phyloP scores from a whole-genome alignment of 768 basidiomycete genomes.

The Pisolithus albus region DNA sequence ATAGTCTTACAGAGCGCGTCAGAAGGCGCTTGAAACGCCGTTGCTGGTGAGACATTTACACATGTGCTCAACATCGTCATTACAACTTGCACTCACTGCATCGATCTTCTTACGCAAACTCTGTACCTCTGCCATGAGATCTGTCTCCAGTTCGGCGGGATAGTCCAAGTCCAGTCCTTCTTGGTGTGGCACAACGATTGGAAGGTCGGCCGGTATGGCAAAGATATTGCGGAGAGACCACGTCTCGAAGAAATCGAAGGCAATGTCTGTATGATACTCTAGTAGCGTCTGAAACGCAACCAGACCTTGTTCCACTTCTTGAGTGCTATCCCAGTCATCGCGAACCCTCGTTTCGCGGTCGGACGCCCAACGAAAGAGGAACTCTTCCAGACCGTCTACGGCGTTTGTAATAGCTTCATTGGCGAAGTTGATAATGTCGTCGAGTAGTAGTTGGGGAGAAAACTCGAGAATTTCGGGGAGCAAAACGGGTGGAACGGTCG shows the following conservation, averaged over 20 bases:
- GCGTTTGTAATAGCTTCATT: slow-evolving; percentile 74
- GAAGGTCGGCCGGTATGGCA: slow-evolving; percentile 59
- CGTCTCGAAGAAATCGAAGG: slow-evolving; percentile 87
- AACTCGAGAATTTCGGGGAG: slow-evolving; percentile 75
- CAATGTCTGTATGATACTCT: slow-evolving; percentile 82
- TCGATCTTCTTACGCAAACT: slow-evolving; percentile 60
- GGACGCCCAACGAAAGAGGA: slow-evolving; percentile 69
- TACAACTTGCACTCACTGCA: slow-evolving; percentile 44
- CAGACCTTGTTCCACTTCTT: slow-evolving; percentile 73
- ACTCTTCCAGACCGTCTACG: slow-evolving; percentile 74
- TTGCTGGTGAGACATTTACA: slow-evolving; percentile 38
- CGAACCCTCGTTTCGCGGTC: slow-evolving; percentile 44
- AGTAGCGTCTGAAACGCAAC: slow-evolving; percentile 85
- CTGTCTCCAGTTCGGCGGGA: slow-evolving; percentile 51
- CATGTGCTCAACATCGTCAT: slow-evolving; percentile 4
- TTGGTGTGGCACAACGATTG: slow-evolving; percentile 73
- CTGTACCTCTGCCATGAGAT: slow-evolving; percentile 62
- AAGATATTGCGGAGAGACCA: slow-evolving; percentile 90
- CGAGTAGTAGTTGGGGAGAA: slow-evolving; percentile 76
- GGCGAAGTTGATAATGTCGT: slow-evolving; percentile 80
- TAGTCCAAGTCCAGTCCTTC: slow-evolving; percentile 58
- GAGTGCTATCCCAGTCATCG: slow-evolving; percentile 51
- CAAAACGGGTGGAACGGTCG: slow-evolving; percentile 40
- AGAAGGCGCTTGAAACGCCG: slow-evolving; percentile 55
- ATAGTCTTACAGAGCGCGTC: slow-evolving; percentile 43